Base-by-base conservation (phyloP, 371 early-diverging fungal genomes). In the Phascolomyces articulosus region DNA sequence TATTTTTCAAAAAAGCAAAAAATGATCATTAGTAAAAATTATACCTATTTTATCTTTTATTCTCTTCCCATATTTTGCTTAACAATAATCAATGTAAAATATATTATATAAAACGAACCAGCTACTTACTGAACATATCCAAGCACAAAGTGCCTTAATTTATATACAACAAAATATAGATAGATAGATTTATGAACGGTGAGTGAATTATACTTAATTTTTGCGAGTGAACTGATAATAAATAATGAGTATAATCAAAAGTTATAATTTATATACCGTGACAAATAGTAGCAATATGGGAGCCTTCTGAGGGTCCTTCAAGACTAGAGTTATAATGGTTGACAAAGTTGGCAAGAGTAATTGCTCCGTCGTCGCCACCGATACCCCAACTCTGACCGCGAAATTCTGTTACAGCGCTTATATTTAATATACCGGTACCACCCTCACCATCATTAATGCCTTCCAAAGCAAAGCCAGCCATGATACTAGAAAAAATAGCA, bases 331-430 rank as follows among this genome's bases (percentile, higher is more conserved):
- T 73, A 69, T 75, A 80, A 53, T 75, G 64, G 26, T 75, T 73
- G 21, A 80, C 55, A 40, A 75, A 71, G 44, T 77, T 80, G 1
- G 83, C 72, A 15, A 83, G 31, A 13, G 79, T 80, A 0, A 72
- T 49, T 3, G 83, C 81, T 56, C 65, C 66, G 23, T 40, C 24
- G 40, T 83, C 78, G 27, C 83, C 83, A 63, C 83, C 83, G 16
- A 69, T 71, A 20, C 72, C 70, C 61, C 71, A 83, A 55, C 79
- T 79, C 9, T 80, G 60, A 4, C 81, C 80, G 62, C 83, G 75
- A 27, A 70, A 74, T 56, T 79, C 80, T 7, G 59, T 61, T 18
- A 67, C 54, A 10, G 73, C 44, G 13, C 61, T 60, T 27, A 67
- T 55, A 47, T 73, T 70, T n/a, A 70, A 23, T 2, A 70, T 23